Base-by-base conservation (phyloP, 495 filamentous ascomycete species). In the Penicillium desertorum region DNA sequence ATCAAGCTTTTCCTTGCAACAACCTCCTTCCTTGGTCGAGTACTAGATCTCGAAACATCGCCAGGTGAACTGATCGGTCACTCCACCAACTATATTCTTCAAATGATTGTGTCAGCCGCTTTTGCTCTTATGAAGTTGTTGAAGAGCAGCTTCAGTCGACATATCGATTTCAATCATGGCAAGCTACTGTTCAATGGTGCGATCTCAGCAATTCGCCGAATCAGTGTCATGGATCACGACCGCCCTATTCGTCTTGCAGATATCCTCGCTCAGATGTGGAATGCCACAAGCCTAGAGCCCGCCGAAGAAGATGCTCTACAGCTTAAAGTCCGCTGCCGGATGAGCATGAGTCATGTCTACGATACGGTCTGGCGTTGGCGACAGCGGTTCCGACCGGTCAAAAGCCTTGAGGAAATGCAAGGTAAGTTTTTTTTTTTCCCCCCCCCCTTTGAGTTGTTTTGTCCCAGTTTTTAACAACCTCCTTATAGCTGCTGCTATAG, bases 81-180 rank as follows among this genome's bases (percentile, higher is more conserved):
- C 70, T 83, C 86, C 20, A 90, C 89, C 45, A 93, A 93, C 65
- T 96, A 96, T 69, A 87, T 96, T 54, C 84, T 93, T 56, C 92
- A 96, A 68, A 96, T 97, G 89, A 86, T 95, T 29, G 86, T 95
- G 8, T 92, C 91, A 11, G 89, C 87, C 0, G 90, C 89, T 4
- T 95, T 95, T 62, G 86, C 90, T 3, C 73, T 97, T 10, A 82
- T 96, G 65, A 96, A 96, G 66, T 78, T 97, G 23, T 76, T 96
- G 61, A 88, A 90, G 65, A 92, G 88, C 48, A 90, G 77, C 85
- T 96, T 77, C 76, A 87, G 57, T 70, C 79, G 70, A 75, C 84
- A 70, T 39, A 76, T 79, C 59, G 87, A 92, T 56, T 83, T 86
- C 59, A 81, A 87, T n/a, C 79, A 88, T n/a, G 90, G 90, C 27